Base-by-base conservation (phyloP, 805 yeast genomes). In the Yarrowia sp. region DNA sequence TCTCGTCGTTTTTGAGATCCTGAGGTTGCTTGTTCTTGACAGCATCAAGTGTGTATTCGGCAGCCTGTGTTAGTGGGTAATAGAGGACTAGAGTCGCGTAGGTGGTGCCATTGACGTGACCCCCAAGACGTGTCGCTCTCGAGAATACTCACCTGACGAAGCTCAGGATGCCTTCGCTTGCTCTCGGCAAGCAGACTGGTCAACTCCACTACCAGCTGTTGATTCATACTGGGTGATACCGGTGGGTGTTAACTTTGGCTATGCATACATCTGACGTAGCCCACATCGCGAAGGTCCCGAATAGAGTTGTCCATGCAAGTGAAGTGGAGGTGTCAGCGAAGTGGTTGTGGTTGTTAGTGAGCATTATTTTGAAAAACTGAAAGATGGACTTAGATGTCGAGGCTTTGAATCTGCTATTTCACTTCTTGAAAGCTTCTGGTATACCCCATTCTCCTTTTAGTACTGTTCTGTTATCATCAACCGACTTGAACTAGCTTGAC, bases 131-230 rank as follows among this genome's bases (percentile, higher is more conserved):
- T 26, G 32, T 26, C 3, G 32, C 32, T 26, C 32, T 26, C 32
- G 32, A 26, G 7, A 5, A 11, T 4, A 74, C 86, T 70, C 53
- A 85, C 87, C 72, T 81, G 86, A 67, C 85, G 85, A 41, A 93
- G 84, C n/a, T 89, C 94, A 0, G 86, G 74, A 73, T 87, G 87
- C 71, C 91, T 82, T 66, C 97, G 82, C 76, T 86, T 88, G 10
- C 95, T 82, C 72, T 92, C 97, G 0, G 88, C 78, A 4, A 87
- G 80, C 67, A 94, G 80, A 38, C 79, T 81, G 11, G 83, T 78
- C 71, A 92, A 80, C 74, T 92, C 97, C 0, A 84, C 72, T 11
- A 79, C 77, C 65, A 59, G 52, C 43, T 67, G 91, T 40, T 59
- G 65, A 42, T 59, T 59, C 65, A 59, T 59, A 45, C 50, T 59